Conservation (phyloP, 306 rosid genomes). For the Vigna nakashimae region DNA sequence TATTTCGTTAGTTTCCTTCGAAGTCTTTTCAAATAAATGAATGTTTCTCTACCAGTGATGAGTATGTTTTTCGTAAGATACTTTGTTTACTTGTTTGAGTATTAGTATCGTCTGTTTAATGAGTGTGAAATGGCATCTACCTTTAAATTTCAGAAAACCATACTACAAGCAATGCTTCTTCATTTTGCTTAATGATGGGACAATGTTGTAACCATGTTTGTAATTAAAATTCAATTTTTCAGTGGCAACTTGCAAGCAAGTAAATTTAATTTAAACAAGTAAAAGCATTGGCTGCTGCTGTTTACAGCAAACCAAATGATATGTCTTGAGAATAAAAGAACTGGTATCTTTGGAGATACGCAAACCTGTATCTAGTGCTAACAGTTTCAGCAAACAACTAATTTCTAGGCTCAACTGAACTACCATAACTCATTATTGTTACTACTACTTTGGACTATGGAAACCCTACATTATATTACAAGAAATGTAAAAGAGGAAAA, state of each 20-base stretch:
- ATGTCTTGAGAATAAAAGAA: not conserved
- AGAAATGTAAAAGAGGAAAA: not conserved
- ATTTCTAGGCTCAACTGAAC: too few relatives aligned
- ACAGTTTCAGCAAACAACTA: too few relatives aligned
- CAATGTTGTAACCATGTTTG: not conserved
- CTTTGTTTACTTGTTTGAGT: not conserved
- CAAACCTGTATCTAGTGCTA: not conserved
- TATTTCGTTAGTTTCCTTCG: not conserved
- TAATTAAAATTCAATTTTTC: not conserved
- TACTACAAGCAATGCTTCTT: not conserved
- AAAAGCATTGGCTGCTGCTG: not conserved
- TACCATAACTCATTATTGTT: too few relatives aligned
- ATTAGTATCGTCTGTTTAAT: not conserved
- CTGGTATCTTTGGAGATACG: slow-evolving; percentile 35
- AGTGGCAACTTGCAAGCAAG: not conserved
- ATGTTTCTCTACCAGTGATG: not conserved
- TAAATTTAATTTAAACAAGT: not conserved
- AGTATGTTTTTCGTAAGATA: not conserved
- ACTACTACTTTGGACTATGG: too few relatives aligned
- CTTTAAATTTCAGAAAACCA: not conserved
- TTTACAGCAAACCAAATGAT: not conserved
- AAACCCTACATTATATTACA: not conserved
- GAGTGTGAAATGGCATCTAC: not conserved
- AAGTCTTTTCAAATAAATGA: too few relatives aligned
- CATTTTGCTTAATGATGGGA: not conserved